Evolutionary conservation across 805 yeast species (phyloP).

Genomic region (Lipomyces kockii): DNA sequence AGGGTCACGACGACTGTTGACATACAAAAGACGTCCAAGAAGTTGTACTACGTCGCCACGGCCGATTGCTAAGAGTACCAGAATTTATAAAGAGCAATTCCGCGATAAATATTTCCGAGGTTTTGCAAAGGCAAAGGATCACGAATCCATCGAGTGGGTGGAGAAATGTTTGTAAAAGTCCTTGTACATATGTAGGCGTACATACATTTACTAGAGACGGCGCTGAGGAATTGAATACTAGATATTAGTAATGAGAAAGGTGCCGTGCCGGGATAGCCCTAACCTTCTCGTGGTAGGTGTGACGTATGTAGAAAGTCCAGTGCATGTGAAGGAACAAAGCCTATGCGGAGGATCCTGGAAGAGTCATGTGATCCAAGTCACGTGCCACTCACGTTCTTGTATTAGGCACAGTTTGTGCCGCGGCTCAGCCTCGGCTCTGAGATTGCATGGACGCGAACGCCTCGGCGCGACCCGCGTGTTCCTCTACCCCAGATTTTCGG

Average conservation of each 20-base stretch:
- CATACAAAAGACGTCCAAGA: constrained; percentile 65
- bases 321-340: not conserved
- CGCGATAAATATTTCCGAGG: constrained; percentile 78
- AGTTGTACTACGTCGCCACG: constrained; percentile 53
- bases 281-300: too few relatives aligned
- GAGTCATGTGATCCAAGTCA: not conserved
- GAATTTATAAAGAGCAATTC: constrained; percentile 61
- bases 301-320: too few relatives aligned
- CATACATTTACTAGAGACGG: too few relatives aligned
- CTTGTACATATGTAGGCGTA: not conserved
- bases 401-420: too few relatives aligned
- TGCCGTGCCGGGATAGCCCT: too few relatives aligned
- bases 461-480: not conserved
- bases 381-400: not conserved
- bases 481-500: not conserved
- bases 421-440: not conserved
- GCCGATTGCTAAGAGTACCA: constrained; percentile 40
- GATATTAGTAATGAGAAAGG: too few relatives aligned
- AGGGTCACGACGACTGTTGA: constrained; percentile 85
- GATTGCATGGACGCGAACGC: not conserved
- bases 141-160: not conserved
- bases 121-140: constrained; percentile 45
- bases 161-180: not conserved
- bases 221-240: too few relatives aligned
- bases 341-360: too few relatives aligned